phyloP scores from a whole-genome alignment of 2,329 filamentous ascomycete species.

The Ceratocystis cubensis region DNA sequence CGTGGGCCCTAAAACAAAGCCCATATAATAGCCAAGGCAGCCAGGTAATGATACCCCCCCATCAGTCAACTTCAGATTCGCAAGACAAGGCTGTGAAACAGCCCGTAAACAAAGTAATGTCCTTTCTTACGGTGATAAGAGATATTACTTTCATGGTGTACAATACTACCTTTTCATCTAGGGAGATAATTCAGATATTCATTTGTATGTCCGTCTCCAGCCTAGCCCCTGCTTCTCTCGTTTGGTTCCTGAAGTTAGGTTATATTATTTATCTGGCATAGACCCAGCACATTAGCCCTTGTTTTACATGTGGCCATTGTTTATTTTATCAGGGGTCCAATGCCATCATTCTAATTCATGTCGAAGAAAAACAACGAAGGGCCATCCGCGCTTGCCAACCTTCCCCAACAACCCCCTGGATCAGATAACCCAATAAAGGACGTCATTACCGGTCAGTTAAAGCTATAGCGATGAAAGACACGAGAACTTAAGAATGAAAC shows the following conservation, averaged over 20 bases:
- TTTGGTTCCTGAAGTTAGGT: not conserved
- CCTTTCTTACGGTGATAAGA: not conserved
- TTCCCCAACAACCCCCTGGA: not conserved
- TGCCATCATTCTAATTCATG: no score
- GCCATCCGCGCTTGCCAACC: no score
- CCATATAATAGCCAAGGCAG: not conserved
- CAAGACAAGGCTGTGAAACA: slow-evolving; percentile 7
- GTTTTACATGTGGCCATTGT: not conserved
- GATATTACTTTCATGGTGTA: not conserved
- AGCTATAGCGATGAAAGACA: not conserved
- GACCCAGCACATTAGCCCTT: not conserved
- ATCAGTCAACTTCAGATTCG: not conserved
- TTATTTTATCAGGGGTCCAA: not conserved
- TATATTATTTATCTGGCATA: not conserved
- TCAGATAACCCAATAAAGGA: no score
- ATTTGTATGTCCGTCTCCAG: not conserved
- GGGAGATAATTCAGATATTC: not conserved
- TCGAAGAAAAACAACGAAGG: no score
- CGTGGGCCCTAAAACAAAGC: not conserved
- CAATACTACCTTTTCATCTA: not conserved
- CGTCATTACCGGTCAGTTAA: not conserved
- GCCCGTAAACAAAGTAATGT: not conserved
- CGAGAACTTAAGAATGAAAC: not conserved
- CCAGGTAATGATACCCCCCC: not conserved
- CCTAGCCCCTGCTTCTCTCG: not conserved